Evolutionary conservation across 2,329 filamentous ascomycete genomes (phyloP), one percentile per base, ranked within the genome.

Genomic region (Dactylellina haptotyla): DNA sequence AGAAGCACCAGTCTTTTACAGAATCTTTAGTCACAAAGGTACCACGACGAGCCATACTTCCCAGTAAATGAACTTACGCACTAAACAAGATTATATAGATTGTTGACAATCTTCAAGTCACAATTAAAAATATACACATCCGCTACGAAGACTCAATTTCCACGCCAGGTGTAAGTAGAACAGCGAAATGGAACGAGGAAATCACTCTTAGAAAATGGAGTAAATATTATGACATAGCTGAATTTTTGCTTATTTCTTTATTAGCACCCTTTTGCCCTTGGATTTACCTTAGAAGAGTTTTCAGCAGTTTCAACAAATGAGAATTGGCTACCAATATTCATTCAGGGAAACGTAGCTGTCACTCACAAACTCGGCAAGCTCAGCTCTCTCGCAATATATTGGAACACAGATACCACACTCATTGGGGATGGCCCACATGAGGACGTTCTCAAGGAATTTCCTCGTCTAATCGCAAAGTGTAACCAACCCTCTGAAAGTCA

Each of bases 101-200:
- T 79, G 92, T 98, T 79, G 95, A 99, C 84, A 99, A 99, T 79
- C 85, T 99, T 41, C 95, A 99, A 81, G 92, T 99, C 78, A 95
- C 91, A 23, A 89, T 99, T 81, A 98, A 97, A 84, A 99, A 98
- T 80, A 97, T 99, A 72, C 95, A 99, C 81, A 87, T 99, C 76
- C 91, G 95, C 78, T 99, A 99, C 82, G 95, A 99, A 82, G 95
- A 99, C 82, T 93, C 94, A 12, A 92, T 99, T 78, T 96, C 95
- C 18, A 91, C 93, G 8, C 93, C 94, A 0, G 93, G 93, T 0
- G 77, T 78, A 70, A 71, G 71, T 69, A 20, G 18, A 28, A 25
- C 34, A 23, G 39, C 20, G 20, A 16, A 37, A 10, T 20, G 14
- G 34, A 43, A 4, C 5, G 4, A 45, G 9, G 5, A n/a, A 20